Base-by-base conservation (phyloP, 2,329 filamentous ascomycete species). In the Epichloe bromicola region DNA sequence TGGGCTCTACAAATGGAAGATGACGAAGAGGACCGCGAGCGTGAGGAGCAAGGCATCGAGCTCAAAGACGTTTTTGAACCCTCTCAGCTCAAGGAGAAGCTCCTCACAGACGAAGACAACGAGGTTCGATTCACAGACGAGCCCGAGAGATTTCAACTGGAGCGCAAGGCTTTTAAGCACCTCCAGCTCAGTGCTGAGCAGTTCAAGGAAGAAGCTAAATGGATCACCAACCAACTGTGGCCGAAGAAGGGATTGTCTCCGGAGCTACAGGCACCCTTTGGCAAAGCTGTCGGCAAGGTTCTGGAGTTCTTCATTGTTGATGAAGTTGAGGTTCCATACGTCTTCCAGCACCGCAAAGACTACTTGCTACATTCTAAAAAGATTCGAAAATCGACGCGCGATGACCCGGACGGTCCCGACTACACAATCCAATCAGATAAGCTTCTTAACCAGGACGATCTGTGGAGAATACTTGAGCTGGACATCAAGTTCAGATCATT, bases 11-110 rank as follows among this genome's bases (percentile, higher is more conserved):
- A 91, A 49, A 75, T 91, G 61, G 90, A 97, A 66, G 86, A 93
- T 44, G 84, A 89, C 47, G 85, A 90, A 57, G 87, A 94, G 57
- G 83, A 87, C 46, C 82, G 85, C 52, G 76, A 86, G 57, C 79
- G 83, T 53, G 86, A 88, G 55, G 87, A 94, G 57, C 86, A 90
- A 60, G 83, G 84, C 43, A 80, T 97, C 41, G 88, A 96, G 67
- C 79, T 98, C 55, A 96, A 97, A 70, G 91, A 98, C 64, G 91
- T 98, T 48, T 98, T 98, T 61, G 93, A 98, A 68, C 93, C 93
- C 1, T 95, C 90, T 3, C 89, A 98, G 65, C 78, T 98, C 39
- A 83, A 85, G 51, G 93, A 98, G 69, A 91, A 88, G 69, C 85
- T 97, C 66, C 79, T 98, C 59, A 98, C 93, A 8, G 93, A 97